phyloP scores from a whole-genome alignment of 805 yeast genomes.

The Pichia paraexigua region DNA sequence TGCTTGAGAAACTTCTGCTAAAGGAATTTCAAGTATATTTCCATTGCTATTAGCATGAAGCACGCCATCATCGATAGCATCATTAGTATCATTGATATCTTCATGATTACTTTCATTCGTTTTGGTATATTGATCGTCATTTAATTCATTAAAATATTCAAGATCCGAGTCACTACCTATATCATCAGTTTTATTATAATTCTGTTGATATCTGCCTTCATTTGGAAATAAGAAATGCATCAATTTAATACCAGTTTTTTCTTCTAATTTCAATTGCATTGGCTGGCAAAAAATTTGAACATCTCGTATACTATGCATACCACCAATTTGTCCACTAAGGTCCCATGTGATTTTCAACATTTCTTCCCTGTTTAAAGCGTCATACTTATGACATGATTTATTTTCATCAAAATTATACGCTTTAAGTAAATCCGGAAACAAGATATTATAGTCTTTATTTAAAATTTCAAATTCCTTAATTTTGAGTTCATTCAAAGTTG shows the following conservation, averaged over 20 bases:
- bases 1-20: background rate
- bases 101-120: background rate
- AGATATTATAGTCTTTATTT: constrained; percentile 48
- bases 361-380: constrained; percentile 16
- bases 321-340: constrained; percentile 83
- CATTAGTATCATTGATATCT: background rate
- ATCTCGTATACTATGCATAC: constrained; percentile 69
- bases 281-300: constrained; percentile 60
- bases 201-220: background rate
- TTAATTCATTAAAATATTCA: background rate
- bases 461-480: constrained; percentile 61
- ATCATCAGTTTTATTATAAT: background rate
- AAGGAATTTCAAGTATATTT: background rate
- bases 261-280: constrained; percentile 64
- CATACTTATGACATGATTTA: background rate
- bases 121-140: background rate
- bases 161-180: background rate
- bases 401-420: constrained; percentile 29
- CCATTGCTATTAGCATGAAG: background rate
- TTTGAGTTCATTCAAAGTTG: constrained; percentile 52
- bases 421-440: constrained; percentile 65
- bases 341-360: constrained; percentile 56
- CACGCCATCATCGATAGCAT: background rate
- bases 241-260: constrained; percentile 53
- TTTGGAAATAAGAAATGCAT: constrained; percentile 65